phyloP scores from a whole-genome alignment of 208 protist genomes.

The Crithidia bombi region DNA sequence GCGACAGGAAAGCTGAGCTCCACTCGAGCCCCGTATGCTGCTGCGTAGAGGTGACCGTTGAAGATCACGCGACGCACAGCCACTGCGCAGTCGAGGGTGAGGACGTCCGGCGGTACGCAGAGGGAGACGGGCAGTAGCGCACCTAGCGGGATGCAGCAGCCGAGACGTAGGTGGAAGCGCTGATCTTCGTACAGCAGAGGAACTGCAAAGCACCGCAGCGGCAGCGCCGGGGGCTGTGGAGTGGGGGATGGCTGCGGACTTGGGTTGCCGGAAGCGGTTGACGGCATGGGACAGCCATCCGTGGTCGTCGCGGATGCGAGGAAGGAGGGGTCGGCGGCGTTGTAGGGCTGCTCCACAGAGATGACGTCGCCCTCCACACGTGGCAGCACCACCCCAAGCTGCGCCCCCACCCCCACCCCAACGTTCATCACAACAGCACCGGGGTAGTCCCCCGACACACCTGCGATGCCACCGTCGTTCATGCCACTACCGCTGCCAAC shows the following conservation, averaged over 20 bases:
- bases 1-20: slow-evolving; percentile 71
- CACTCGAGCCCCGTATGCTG: slow-evolving; percentile 50
- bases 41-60: slow-evolving; percentile 57
- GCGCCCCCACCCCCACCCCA: slow-evolving; percentile 14
- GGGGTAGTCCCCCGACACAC: background rate
- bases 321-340: background rate
- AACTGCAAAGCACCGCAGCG: slow-evolving; percentile 69
- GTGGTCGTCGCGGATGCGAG: background rate
- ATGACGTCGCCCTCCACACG: slow-evolving; percentile 64
- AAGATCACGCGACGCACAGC: slow-evolving; percentile 60
- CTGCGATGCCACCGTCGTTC: background rate
- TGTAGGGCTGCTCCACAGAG: slow-evolving; percentile 56
- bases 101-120: slow-evolving; percentile 64
- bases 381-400: slow-evolving; percentile 65
- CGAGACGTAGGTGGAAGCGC: slow-evolving; percentile 58
- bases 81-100: slow-evolving; percentile 65
- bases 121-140: slow-evolving; percentile 49
- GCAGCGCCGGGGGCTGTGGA: background rate
- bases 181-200: slow-evolving; percentile 79
- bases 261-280: background rate
- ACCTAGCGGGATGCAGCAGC: slow-evolving; percentile 62
- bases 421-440: background rate
- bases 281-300: background rate
- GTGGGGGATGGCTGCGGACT: background rate
- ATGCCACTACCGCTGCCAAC: background rate